Base-by-base conservation (phyloP, 495 filamentous ascomycete species). In the Hypoxylon perforatum region DNA sequence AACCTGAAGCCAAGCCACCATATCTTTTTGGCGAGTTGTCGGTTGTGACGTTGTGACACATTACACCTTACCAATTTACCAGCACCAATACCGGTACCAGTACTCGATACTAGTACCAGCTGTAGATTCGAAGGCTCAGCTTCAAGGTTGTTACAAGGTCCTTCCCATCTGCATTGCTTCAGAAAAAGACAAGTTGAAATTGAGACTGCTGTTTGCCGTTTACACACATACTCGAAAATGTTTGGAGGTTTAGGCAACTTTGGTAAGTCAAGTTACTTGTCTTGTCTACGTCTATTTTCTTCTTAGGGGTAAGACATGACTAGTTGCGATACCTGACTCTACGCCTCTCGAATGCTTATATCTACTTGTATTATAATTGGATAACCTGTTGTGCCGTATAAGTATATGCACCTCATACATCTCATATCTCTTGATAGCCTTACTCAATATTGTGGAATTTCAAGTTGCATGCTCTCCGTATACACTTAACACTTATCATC, bases 201-300 rank as follows among this genome's bases (percentile, higher is more conserved):
- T 11, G 35, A 12, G 3, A 6, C 12, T 15, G n/a, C 22, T 36
- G 9, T 60, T 28, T 57, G 21, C n/a, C 15, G 51, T 25, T 38
- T 15, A 19, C 7, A n/a, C 8, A 28, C 18, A 47, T 36, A 21
- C 44, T 57, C 30, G 21, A 63, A 2, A 14, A 68, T 68, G 65
- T 68, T 68, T 47, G 65, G 65, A 6, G 25, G 53, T 42, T 44
- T 67, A 53, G 51, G 53, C 47, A 67, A 28, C 53, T 41, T 68
- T 7, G 59, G 65, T 68, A 68, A 63, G 65, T 68, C 6, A 3
- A 57, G 14, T 17, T 17, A 15, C 14, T n/a, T n/a, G 36, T 39
- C 19, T 45, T 5, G 10, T 28, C 25, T 14, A 15, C 21, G 12
- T 14, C 4, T 42, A 39, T 35, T 53, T 42, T 28, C 36, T 54